Conservation (phyloP, 2,329 filamentous ascomycete species). For the Talaromyces atroroseus region DNA sequence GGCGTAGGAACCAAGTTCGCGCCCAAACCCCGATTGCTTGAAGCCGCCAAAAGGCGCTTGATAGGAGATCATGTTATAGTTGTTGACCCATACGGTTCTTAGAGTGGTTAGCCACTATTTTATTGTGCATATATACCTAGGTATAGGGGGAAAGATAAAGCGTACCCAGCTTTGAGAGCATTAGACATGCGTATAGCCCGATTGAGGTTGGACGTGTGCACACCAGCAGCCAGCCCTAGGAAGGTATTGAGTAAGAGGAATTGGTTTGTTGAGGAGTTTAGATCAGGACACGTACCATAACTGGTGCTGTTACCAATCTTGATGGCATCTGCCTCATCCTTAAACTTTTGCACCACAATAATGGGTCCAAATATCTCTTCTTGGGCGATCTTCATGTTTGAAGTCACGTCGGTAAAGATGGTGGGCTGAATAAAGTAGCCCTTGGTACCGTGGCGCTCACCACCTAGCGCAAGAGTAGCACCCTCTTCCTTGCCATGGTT, state of each 20-base stretch:
- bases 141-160: too few species aligned
- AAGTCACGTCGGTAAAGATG: slow-evolving; percentile 71
- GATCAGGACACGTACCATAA: slow-evolving; percentile 48
- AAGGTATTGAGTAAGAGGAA: too few species aligned
- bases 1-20: slow-evolving; percentile 45
- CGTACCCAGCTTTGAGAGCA: slow-evolving; percentile 55
- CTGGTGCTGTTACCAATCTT: slow-evolving; percentile 65
- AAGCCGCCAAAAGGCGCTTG: slow-evolving; percentile 44
- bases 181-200: slow-evolving; percentile 72
- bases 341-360: slow-evolving; percentile 68
- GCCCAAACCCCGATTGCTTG: slow-evolving; percentile 41
- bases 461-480: slow-evolving; percentile 61
- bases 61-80: slow-evolving; percentile 61
- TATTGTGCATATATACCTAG: too few species aligned
- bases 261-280: too few species aligned
- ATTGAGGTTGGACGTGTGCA: slow-evolving; percentile 74
- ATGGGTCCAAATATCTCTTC: slow-evolving; percentile 83
- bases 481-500: slow-evolving; percentile 62
- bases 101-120: too few species aligned
- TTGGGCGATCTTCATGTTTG: slow-evolving; percentile 66
- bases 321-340: slow-evolving; percentile 67
- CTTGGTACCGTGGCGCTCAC: slow-evolving; percentile 68
- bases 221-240: slow-evolving; percentile 58
- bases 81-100: slow-evolving; percentile 58
- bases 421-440: slow-evolving; percentile 90